Evolutionary conservation across 78 protist genomes (phyloP), one percentile per base, ranked within the genome.

Genomic region (Dictyostelium intermedium): DNA sequence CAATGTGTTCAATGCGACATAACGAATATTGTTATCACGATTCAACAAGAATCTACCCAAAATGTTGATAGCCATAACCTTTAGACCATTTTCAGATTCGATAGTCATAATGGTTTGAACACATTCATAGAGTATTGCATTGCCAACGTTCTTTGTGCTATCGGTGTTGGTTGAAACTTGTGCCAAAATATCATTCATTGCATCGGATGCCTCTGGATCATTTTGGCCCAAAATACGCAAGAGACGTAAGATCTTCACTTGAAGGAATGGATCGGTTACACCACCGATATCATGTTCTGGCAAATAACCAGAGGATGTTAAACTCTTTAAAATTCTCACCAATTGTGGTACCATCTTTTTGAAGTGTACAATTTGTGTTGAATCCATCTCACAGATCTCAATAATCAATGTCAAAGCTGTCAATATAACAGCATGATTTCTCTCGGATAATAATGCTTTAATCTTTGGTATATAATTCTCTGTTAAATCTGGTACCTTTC

Each of bases 271-370:
- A 76, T 99, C 99, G 3, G 98, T 95, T 53, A 99, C 83, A 25
- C 99, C 99, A 6, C 47, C 41, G n/a, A 99, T 96, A 79, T 99
- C 99, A 95, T 99, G 97, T 37, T 99, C 99, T 23, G 99, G 96
- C 25, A 95, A 84, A 77, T 87, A 97, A 23, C 98, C 97, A 13
- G 98, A 53, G 23, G 82, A 87, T 47, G 97, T 92, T 35, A 99
- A 95, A 61, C 76, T 93, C 95, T 96, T 96, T 66, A 99, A 96
- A 45, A 96, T 76, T 50, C 89, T 84, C 32, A 97, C 91, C 41
- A 96, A 86, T 47, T 73, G 82, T n/a, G 98, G 97, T 61, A 98
- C 95, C 34, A 84, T 79, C 77, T 83, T 85, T 66, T 85, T 87
- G 11, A 95, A 95, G 56, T 70, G 80, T 1, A 50, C 8, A 14